These are phyloP conservation scores for Ceratocystis ficicola DNA, from an alignment of 2,329 filamentous ascomycete genomes.

Conservation along the genomic window DNA sequence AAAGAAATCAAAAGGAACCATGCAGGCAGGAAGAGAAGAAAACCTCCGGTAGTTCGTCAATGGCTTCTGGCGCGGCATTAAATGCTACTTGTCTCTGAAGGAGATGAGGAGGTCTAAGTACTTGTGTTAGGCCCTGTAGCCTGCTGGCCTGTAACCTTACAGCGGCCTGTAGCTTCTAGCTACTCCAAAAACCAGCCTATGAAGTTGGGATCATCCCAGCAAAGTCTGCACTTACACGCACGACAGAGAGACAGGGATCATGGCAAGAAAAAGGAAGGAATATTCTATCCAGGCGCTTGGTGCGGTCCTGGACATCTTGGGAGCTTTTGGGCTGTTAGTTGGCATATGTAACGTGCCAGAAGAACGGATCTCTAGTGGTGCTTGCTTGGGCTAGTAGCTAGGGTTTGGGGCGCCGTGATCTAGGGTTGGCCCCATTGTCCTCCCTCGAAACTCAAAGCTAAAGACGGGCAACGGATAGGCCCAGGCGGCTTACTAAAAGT, in stretches of 20 bases:
- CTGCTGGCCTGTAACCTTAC: neutral
- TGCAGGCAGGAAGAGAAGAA: neutral
- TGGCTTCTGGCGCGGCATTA: neutral
- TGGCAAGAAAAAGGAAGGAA: neutral
- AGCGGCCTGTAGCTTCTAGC: neutral
- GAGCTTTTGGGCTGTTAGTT: neutral
- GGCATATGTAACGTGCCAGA: conserved; percentile 4
- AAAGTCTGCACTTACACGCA: neutral
- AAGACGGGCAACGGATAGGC: too few species aligned
- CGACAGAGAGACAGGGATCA: neutral
- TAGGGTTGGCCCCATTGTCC: neutral
- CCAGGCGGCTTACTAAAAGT: neutral
- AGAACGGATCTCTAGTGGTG: neutral
- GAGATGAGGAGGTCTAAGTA: neutral
- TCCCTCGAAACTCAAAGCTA: neutral
- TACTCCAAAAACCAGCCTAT: neutral
- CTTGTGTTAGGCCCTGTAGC: too few species aligned
- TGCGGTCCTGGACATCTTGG: neutral
- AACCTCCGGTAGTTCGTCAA: neutral
- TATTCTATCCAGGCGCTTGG: neutral
- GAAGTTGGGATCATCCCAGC: neutral
- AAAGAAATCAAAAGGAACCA: neutral
- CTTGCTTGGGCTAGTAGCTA: neutral
- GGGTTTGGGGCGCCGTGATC: neutral
- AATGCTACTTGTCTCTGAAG: neutral